Conservation (phyloP, 2,329 filamentous ascomycete genomes). For the Podosphaera fusca region DNA sequence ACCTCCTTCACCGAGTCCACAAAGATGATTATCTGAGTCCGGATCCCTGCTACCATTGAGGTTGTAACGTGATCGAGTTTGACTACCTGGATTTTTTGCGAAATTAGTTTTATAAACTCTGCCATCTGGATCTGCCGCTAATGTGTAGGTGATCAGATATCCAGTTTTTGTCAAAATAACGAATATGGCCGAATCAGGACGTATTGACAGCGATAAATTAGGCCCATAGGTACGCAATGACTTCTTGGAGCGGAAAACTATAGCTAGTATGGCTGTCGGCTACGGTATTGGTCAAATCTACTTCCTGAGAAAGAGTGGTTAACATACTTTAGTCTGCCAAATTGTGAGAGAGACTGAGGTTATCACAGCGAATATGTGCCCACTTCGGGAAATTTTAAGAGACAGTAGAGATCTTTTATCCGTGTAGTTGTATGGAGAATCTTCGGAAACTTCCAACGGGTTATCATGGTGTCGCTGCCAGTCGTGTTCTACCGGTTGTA, state of each 20-base stretch:
- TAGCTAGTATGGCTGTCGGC: slow-evolving; percentile 73
- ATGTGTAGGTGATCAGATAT: slow-evolving; percentile 82
- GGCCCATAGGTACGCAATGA: slow-evolving; percentile 67
- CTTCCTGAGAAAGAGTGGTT: slow-evolving; percentile 2
- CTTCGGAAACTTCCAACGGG: slow-evolving; percentile 5
- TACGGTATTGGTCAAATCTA: slow-evolving; percentile 18
- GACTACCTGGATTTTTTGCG: slow-evolving; percentile 38
- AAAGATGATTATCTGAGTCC: slow-evolving; percentile 35
- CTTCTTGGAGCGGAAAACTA: slow-evolving; percentile 56
- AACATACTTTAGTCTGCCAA: slow-evolving; percentile 76
- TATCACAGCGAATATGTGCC: slow-evolving; percentile 70
- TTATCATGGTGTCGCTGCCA: slow-evolving; percentile 13
- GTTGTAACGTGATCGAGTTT: slow-evolving; percentile 37
- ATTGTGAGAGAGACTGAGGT: slow-evolving; percentile 70
- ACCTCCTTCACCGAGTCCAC: slow-evolving; percentile 59
- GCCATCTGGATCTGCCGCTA: slow-evolving; percentile 63
- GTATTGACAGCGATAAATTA: slow-evolving; percentile 64
- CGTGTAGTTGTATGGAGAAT: slow-evolving; percentile 4
- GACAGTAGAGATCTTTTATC: slow-evolving; percentile 45
- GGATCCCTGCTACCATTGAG: slow-evolving; percentile 25
- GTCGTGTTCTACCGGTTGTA: slow-evolving; percentile 35
- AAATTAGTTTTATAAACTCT: slow-evolving; percentile 73
- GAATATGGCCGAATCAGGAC: slow-evolving; percentile 78
- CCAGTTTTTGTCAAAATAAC: slow-evolving; percentile 71
- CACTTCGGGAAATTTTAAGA: slow-evolving; percentile 53